Evolutionary conservation across 2,329 filamentous ascomycete species (phyloP).

Genomic region (Tolypocladium ovalisporum): DNA sequence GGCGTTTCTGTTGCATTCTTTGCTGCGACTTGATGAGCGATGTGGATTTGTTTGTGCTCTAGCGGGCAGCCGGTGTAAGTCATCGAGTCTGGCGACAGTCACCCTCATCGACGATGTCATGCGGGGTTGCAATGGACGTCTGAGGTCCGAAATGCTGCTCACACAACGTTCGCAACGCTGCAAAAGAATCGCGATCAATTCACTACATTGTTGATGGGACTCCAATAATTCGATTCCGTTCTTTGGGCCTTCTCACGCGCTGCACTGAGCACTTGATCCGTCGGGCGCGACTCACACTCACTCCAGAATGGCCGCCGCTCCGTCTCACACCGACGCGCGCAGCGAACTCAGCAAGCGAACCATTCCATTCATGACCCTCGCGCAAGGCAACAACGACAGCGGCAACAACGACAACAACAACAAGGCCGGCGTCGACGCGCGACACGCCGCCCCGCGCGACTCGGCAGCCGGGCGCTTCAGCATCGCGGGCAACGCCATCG

Average conservation of each 20-base stretch:
- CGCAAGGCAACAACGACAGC: conserved; percentile 4
- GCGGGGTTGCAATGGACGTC: background rate
- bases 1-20: background rate
- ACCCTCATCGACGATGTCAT: background rate
- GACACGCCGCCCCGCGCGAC: background rate
- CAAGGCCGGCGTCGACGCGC: background rate
- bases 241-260: background rate
- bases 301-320: background rate
- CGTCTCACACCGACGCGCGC: conserved; percentile 5
- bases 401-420: conserved; percentile 3
- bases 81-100: background rate
- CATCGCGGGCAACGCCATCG: conserved; percentile 16
- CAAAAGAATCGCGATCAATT: background rate
- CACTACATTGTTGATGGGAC: background rate
- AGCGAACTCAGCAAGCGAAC: conserved; percentile 11
- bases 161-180: background rate
- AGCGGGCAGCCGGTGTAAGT: background rate
- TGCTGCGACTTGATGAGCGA: background rate
- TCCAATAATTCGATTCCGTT: background rate
- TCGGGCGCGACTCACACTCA: background rate
- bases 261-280: background rate
- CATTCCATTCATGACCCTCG: conserved; percentile 16
- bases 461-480: conserved; percentile 16
- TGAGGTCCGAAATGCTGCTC: background rate
- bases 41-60: background rate